phyloP scores from a whole-genome alignment of 805 yeast species.

The Ascoidea tarda region DNA sequence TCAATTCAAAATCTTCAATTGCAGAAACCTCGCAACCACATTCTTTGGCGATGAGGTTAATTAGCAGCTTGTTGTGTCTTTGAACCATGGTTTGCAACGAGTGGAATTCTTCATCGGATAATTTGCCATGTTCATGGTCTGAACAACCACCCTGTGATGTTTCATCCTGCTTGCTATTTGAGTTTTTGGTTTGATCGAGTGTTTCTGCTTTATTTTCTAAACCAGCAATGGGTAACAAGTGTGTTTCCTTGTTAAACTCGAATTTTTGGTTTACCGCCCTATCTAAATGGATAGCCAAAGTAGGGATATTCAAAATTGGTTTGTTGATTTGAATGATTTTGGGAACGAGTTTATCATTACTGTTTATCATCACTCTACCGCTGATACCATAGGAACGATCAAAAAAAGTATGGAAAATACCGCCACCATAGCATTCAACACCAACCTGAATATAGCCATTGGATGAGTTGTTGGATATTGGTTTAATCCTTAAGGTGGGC shows the following conservation, averaged over 20 bases:
- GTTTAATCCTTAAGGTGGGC: conserved; percentile 81
- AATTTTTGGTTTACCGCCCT: conserved; percentile 65
- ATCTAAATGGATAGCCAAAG: conserved; percentile 84
- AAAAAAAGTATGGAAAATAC: conserved; percentile 95
- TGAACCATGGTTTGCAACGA: conserved; percentile 49
- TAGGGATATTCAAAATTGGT: conserved; percentile 84
- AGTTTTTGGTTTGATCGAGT: conserved; percentile 10
- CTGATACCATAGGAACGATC: conserved; percentile 88
- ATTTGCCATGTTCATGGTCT: conserved; percentile 29
- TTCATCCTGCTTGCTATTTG: conserved; percentile 8
- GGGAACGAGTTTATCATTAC: conserved; percentile 38
- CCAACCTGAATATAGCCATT: conserved; percentile 85
- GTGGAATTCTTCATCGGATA: conserved; percentile 41
- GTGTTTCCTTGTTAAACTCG: conserved; percentile 81
- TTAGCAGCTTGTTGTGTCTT: conserved; percentile 66
- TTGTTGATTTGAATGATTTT: conserved; percentile 65
- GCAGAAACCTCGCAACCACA: conserved; percentile 29
- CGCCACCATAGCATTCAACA: conserved; percentile 92
- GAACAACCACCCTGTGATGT: conserved; percentile 24
- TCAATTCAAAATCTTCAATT: conserved; percentile 83
- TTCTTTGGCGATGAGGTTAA: conserved; percentile 57
- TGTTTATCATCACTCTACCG: conserved; percentile 71
- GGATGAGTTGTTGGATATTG: conserved; percentile 51
- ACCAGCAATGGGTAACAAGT: conserved; percentile 79
- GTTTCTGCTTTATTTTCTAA: conserved; percentile 23